These are phyloP conservation scores for Geotrichum candidum DNA, from an alignment of 1,139 yeast genomes.

Conservation along the genomic window DNA sequence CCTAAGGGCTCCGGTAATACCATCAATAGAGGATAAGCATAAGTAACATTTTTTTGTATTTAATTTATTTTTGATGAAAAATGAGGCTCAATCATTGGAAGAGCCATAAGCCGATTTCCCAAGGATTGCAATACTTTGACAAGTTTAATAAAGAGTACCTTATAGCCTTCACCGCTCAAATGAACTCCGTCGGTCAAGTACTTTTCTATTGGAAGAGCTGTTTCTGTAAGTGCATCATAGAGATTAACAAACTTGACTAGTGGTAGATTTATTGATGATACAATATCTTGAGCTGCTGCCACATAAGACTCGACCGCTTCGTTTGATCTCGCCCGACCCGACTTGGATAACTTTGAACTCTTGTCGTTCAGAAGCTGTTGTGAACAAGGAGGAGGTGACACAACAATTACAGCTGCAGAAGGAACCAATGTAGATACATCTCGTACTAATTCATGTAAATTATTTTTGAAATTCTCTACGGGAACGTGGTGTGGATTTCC, in stretches of 20 bases:
- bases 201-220: conserved; percentile 6
- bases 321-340: conserved; percentile 16
- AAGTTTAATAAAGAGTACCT: conserved; percentile 8
- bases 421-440: background rate
- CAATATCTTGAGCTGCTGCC: conserved; percentile 1
- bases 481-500: conserved; percentile 22
- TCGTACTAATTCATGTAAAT: conserved; percentile 1
- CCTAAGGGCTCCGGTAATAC: conserved; percentile 84
- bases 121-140: background rate
- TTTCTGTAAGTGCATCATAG: background rate
- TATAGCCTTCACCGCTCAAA: conserved; percentile 18
- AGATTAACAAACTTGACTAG: conserved; percentile 10
- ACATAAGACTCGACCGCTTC: conserved; percentile 12
- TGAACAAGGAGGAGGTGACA: conserved; percentile 19
- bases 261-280: background rate
- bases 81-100: conserved; percentile 17
- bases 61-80: conserved; percentile 9
- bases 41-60: background rate
- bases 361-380: conserved; percentile 10
- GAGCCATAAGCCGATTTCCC: background rate
- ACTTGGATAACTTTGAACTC: conserved; percentile 11
- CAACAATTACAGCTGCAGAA: conserved; percentile 9
- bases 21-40: conserved; percentile 57
- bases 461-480: conserved; percentile 8
- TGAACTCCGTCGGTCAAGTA: conserved; percentile 19